Evolutionary conservation across 495 filamentous ascomycete species (phyloP).

Genomic region (Podospora australis): DNA sequence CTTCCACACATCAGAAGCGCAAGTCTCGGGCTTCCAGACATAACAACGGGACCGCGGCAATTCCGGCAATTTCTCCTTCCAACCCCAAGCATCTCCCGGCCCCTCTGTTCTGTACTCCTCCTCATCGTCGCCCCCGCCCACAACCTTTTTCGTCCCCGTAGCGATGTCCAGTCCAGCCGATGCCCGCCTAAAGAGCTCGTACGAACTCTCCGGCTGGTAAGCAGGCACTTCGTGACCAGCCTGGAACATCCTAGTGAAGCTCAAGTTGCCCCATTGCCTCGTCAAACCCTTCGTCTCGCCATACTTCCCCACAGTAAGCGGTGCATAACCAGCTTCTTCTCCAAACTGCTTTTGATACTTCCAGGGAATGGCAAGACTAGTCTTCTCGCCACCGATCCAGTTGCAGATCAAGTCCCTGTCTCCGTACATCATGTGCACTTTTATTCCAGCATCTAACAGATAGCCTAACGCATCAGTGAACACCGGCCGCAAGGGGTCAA

Average conservation of each 20-base stretch:
- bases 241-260: slow-evolving; percentile 54
- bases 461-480: slow-evolving; percentile 44
- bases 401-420: slow-evolving; percentile 56
- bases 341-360: slow-evolving; percentile 25
- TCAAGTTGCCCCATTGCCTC: slow-evolving; percentile 53
- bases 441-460: slow-evolving; percentile 48
- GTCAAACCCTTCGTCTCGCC: slow-evolving; percentile 49
- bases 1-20: slow-evolving; percentile 2
- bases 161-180: neutral
- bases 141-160: neutral
- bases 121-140: neutral
- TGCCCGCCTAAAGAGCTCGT: neutral
- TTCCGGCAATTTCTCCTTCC: neutral
- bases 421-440: slow-evolving; percentile 55
- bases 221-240: slow-evolving; percentile 56
- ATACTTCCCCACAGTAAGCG: slow-evolving; percentile 30
- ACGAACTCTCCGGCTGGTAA: neutral
- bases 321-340: slow-evolving; percentile 41
- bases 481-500: slow-evolving; percentile 28
- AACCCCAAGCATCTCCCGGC: neutral
- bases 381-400: slow-evolving; percentile 51
- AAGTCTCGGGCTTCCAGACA: slow-evolving; percentile 2
- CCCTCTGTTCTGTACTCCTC: neutral
- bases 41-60: slow-evolving; percentile 2
- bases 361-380: slow-evolving; percentile 47